These are phyloP conservation scores for Pisolithus tinctorius DNA, from an alignment of 768 basidiomycete genomes.

Conservation along the genomic window DNA sequence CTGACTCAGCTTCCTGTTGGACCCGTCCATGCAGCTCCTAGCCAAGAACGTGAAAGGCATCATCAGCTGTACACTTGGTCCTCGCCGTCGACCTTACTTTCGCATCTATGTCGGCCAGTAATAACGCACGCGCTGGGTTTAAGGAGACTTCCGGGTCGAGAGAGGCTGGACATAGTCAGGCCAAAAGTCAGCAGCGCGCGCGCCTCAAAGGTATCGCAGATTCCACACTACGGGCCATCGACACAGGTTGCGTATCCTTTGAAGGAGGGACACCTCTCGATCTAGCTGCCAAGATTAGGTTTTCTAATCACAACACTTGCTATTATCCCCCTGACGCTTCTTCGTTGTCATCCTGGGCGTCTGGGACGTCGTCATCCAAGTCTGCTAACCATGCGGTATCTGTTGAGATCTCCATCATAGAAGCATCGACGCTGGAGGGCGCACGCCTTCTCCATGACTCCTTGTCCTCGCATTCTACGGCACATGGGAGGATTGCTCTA, in stretches of 20 bases:
- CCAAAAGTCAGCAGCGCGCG: slow-evolving; percentile 4
- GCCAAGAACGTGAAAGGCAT: too few relatives aligned
- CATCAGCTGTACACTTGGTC: too few relatives aligned
- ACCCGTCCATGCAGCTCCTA: too few relatives aligned
- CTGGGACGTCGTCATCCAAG: slow-evolving; percentile 7
- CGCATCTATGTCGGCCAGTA: too few relatives aligned
- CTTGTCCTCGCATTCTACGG: slow-evolving; percentile 7
- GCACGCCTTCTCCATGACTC: slow-evolving; percentile 35
- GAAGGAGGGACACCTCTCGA: slow-evolving; percentile 24
- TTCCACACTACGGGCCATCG: slow-evolving; percentile 42
- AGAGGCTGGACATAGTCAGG: background rate
- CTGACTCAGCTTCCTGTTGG: too few relatives aligned
- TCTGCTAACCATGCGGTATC: slow-evolving; percentile 10
- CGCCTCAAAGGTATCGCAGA: slow-evolving; percentile 39
- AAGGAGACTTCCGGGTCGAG: background rate
- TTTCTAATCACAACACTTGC: slow-evolving; percentile 37
- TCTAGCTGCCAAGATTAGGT: slow-evolving; percentile 27
- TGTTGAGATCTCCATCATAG: slow-evolving; percentile 40
- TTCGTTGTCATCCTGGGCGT: slow-evolving; percentile 41
- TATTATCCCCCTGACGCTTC: slow-evolving; percentile 47
- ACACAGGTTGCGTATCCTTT: slow-evolving; percentile 36
- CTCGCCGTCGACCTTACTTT: too few relatives aligned
- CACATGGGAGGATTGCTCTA: slow-evolving; percentile 42
- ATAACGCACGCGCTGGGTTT: too few relatives aligned
- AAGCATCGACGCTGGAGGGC: slow-evolving; percentile 60